These are phyloP conservation scores for Diutina catenulata DNA, from an alignment of 1,139 yeast genomes.

Conservation along the genomic window DNA sequence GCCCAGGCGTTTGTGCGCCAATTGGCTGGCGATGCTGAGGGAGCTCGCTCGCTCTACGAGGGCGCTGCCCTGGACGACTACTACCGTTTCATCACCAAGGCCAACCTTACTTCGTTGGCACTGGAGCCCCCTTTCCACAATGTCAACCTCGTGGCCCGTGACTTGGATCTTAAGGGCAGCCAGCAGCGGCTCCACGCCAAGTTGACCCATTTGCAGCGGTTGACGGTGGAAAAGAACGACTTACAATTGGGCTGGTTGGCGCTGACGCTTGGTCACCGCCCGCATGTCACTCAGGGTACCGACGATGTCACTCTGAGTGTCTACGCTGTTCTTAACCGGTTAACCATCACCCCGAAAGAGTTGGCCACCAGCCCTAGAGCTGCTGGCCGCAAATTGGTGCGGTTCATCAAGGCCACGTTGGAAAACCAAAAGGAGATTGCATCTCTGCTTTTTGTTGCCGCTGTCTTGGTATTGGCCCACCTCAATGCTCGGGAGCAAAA, in stretches of 20 bases:
- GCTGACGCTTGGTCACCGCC: too few relatives aligned
- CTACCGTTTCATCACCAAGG: slow-evolving; percentile 21
- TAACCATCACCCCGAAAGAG: slow-evolving; percentile 20
- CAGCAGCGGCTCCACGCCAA: slow-evolving; percentile 22
- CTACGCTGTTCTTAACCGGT: slow-evolving; percentile 19
- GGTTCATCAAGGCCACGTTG: slow-evolving; percentile 13
- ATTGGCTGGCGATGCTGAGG: slow-evolving; percentile 27
- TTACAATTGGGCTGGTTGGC: slow-evolving; percentile 27
- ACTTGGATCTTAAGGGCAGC: not conserved
- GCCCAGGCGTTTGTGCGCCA: slow-evolving; percentile 62
- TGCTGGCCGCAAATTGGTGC: slow-evolving; percentile 18
- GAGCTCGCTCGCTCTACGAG: slow-evolving; percentile 29
- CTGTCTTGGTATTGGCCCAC: slow-evolving; percentile 30
- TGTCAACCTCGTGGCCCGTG: slow-evolving; percentile 1
- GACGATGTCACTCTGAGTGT: slow-evolving; percentile 24
- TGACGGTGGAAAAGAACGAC: slow-evolving; percentile 31
- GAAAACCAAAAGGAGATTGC: slow-evolving; percentile 9
- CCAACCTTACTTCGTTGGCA: slow-evolving; percentile 19
- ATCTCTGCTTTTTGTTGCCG: slow-evolving; percentile 16
- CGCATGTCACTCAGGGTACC: slow-evolving; percentile 15
- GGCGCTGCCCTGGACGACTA: slow-evolving; percentile 17
- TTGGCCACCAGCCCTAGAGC: slow-evolving; percentile 11
- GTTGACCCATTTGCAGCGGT: slow-evolving; percentile 33
- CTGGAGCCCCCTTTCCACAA: slow-evolving; percentile 7
- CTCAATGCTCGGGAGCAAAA: slow-evolving; percentile 26